A percentile compares a stretch with the other conserved stretches of the same genome.
Evolutionary conservation across 768 basidiomycete species (phyloP).

Genomic region (Rhizopogon rudus): DNA sequence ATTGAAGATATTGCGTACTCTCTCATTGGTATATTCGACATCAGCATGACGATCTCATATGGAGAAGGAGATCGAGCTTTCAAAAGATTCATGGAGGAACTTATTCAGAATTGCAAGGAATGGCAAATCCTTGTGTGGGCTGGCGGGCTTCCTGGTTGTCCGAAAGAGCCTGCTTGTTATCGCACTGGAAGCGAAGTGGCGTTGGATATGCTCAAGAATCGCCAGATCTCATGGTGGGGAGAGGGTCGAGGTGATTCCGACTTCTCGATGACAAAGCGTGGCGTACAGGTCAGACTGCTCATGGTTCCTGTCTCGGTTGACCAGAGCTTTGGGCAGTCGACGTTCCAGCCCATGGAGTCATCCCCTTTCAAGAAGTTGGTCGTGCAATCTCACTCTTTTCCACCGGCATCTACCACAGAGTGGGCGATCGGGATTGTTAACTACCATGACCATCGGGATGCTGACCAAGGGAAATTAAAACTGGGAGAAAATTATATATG

Average conservation of each 20-base stretch:
- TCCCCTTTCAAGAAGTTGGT: constrained; percentile 6
- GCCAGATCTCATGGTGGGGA: too few relatives aligned
- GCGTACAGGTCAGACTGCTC: constrained; percentile 12
- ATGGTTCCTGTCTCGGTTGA: constrained; percentile 2
- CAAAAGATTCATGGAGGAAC: constrained; percentile 16
- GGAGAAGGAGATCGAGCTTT: constrained; percentile 21
- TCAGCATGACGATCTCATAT: constrained; percentile 18
- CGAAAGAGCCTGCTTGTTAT: constrained; percentile 13
- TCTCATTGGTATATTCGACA: constrained; percentile 19
- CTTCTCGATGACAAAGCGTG: constrained; percentile 15
- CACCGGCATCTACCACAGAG: constrained; percentile 4
- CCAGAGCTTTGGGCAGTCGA: too few relatives aligned
- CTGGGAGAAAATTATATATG: neutral
- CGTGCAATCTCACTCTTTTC: constrained; percentile 2
- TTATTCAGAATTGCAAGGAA: constrained; percentile 11
- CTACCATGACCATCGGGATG: constrained; percentile 4
- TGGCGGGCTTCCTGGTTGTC: constrained; percentile 11
- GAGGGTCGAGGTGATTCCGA: constrained; percentile 9
- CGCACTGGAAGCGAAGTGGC: constrained; percentile 1
- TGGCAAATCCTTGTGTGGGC: constrained; percentile 16
- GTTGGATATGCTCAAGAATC: neutral
- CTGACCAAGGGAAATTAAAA: neutral
- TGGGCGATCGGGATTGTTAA: constrained; percentile 20
- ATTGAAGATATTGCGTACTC: constrained; percentile 20
- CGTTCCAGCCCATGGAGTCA: constrained; percentile 11